phyloP scores from a whole-genome alignment of 805 yeast species.

The Zygotorulaspora florentina region DNA sequence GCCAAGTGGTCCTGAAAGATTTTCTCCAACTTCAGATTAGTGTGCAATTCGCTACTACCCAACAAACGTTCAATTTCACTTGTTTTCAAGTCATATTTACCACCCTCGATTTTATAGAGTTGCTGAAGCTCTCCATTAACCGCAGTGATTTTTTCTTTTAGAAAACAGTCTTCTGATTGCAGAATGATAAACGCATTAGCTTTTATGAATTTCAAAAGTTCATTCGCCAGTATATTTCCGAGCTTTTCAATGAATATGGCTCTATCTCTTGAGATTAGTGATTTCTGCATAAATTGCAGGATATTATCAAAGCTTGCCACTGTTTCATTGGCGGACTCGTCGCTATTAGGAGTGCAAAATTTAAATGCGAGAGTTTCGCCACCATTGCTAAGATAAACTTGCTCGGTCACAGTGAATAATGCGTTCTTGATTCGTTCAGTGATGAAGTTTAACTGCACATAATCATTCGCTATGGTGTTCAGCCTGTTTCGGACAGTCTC shows the following conservation, averaged over 20 bases:
- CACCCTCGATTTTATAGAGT: conserved; percentile 9
- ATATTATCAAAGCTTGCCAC: conserved; percentile 11
- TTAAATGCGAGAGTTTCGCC: conserved; percentile 2
- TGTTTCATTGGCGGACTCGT: conserved; percentile 1
- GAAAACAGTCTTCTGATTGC: conserved; percentile 9
- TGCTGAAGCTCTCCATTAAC: conserved; percentile 13
- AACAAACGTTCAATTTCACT: conserved; percentile 19
- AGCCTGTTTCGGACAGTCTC: conserved; percentile 21
- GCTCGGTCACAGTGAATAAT: conserved; percentile 16
- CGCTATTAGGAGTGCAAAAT: background rate
- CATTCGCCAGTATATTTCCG: conserved; percentile 22
- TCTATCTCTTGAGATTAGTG: background rate
- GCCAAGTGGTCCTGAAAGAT: conserved; percentile 18
- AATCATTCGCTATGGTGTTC: conserved; percentile 14
- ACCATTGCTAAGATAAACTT: conserved; percentile 7
- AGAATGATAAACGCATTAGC: conserved; percentile 20
- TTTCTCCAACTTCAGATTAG: conserved; percentile 26
- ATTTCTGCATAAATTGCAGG: conserved; percentile 3
- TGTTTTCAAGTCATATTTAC: conserved; percentile 18
- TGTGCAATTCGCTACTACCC: conserved; percentile 21
- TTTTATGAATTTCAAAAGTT: conserved; percentile 25
- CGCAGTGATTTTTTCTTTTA: conserved; percentile 8
- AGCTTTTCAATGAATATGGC: conserved; percentile 8
- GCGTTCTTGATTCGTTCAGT: conserved; percentile 15
- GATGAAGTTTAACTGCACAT: conserved; percentile 14